Conservation (phyloP, 352 stramenopile species). For the Phytopythium chamaehyphon region DNA sequence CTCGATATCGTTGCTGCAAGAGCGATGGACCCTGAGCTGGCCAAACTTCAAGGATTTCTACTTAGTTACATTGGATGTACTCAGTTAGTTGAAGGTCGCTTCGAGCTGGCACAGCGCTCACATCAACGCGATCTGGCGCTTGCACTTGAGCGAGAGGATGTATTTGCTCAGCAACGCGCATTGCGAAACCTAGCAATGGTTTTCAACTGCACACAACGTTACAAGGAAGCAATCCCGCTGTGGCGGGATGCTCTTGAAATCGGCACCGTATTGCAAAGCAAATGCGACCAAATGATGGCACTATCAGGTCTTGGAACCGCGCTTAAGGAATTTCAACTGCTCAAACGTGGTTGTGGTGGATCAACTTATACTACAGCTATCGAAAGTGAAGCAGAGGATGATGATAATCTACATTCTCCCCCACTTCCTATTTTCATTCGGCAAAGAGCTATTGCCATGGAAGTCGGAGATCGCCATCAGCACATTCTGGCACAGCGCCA, state of each 20-base stretch:
- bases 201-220: conserved; percentile 37
- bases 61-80: conserved; percentile 41
- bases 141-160: conserved; percentile 45
- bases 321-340: conserved; percentile 21
- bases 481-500: conserved; percentile 42
- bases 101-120: conserved; percentile 27
- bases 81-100: conserved; percentile 43
- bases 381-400: conserved; percentile 9
- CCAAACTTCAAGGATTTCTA: conserved; percentile 39
- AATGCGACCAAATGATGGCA: conserved; percentile 34
- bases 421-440: conserved; percentile 39
- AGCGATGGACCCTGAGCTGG: conserved; percentile 17
- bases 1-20: not conserved
- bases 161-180: conserved; percentile 44
- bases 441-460: conserved; percentile 35
- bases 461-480: conserved; percentile 34
- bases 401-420: conserved; percentile 9
- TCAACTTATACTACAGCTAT: not conserved
- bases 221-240: conserved; percentile 39
- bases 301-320: conserved; percentile 41
- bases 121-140: conserved; percentile 50
- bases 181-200: conserved; percentile 50
- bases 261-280: conserved; percentile 30
- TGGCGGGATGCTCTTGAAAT: conserved; percentile 55
- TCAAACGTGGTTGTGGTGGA: not conserved